phyloP scores from a whole-genome alignment of 2,329 filamentous ascomycete genomes.

The Alternaria consortialis region DNA sequence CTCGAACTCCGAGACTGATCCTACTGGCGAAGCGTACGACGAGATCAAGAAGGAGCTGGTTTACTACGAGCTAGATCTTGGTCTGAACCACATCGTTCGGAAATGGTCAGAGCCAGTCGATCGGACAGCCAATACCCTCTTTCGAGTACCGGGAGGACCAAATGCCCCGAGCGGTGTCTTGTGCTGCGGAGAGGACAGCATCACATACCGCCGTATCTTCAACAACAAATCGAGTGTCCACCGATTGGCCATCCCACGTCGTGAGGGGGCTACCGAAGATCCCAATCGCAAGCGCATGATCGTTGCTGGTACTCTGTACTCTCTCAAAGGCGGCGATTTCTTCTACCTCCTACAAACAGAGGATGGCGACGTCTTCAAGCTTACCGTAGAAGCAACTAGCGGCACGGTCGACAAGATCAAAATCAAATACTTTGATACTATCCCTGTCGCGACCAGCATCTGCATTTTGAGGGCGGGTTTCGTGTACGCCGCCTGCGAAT shows the following conservation, averaged over 20 bases:
- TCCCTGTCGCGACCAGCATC: slow-evolving; percentile 85
- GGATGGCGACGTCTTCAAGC: slow-evolving; percentile 97
- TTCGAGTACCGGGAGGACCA: slow-evolving; percentile 92
- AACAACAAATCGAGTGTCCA: slow-evolving; percentile 74
- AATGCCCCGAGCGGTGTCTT: slow-evolving; percentile 95
- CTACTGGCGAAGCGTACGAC: slow-evolving; percentile 80
- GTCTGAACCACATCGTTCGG: slow-evolving; percentile 94
- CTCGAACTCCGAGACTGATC: slow-evolving; percentile 88
- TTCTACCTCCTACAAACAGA: slow-evolving; percentile 97
- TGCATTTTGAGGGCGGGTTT: slow-evolving; percentile 97
- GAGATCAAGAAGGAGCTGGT: slow-evolving; percentile 90
- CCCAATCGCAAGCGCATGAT: slow-evolving; percentile 89
- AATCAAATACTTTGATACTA: slow-evolving; percentile 98
- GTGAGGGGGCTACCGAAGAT: slow-evolving; percentile 88
- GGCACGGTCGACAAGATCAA: slow-evolving; percentile 74
- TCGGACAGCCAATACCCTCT: slow-evolving; percentile 85
- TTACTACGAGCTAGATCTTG: slow-evolving; percentile 97
- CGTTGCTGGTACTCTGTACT: slow-evolving; percentile 94
- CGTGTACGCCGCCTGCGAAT: slow-evolving; percentile 90
- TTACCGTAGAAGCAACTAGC: slow-evolving; percentile 87
- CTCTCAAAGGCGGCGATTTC: slow-evolving; percentile 87
- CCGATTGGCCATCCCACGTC: slow-evolving; percentile 85
- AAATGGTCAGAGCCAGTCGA: slow-evolving; percentile 97
- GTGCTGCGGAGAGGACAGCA: slow-evolving; percentile 91
- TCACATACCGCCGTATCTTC: slow-evolving; percentile 97